Conservation (phyloP, 495 filamentous ascomycete species). For the Hyaloscypha finlandica region DNA sequence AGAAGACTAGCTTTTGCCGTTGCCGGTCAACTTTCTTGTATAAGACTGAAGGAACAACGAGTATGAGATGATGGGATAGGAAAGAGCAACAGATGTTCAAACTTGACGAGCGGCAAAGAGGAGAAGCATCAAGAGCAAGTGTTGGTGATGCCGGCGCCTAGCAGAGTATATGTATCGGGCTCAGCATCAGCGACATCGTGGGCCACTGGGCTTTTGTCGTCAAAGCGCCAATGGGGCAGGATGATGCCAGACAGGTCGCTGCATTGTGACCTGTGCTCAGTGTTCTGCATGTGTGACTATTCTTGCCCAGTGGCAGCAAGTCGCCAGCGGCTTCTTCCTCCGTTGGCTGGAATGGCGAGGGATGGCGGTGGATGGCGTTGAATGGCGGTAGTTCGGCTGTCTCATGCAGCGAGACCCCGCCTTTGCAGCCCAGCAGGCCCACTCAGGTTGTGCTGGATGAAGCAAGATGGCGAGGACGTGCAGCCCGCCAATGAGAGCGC, state of each 20-base stretch:
- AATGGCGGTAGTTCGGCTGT: slow-evolving; percentile 14
- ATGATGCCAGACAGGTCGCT: slow-evolving; percentile 23
- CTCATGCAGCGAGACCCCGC: slow-evolving; percentile 19
- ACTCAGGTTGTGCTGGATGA: slow-evolving; percentile 16
- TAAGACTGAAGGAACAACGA: slow-evolving; percentile 21
- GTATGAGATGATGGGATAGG: slow-evolving; percentile 15
- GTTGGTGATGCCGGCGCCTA: slow-evolving; percentile 29
- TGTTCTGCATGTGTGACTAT: slow-evolving; percentile 33
- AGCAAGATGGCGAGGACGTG: not conserved
- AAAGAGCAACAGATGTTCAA: slow-evolving; percentile 27
- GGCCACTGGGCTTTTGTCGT: slow-evolving; percentile 19
- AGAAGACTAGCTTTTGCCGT: slow-evolving; percentile 33
- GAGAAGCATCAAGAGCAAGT: slow-evolving; percentile 33
- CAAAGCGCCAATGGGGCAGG: slow-evolving; percentile 29
- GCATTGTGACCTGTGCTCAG: slow-evolving; percentile 28
- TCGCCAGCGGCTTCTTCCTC: slow-evolving; percentile 9
- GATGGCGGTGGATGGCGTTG: not conserved
- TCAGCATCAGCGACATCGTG: slow-evolving; percentile 15
- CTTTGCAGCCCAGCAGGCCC: slow-evolving; percentile 10
- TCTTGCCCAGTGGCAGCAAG: not conserved
- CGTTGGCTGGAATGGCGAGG: slow-evolving; percentile 20
- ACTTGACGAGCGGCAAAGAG: slow-evolving; percentile 22
- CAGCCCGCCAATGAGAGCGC: slow-evolving; percentile 7
- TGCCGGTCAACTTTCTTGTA: slow-evolving; percentile 30
- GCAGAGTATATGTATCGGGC: slow-evolving; percentile 31